phyloP scores from a whole-genome alignment of 768 basidiomycete genomes.

The Termitomyces sp. region DNA sequence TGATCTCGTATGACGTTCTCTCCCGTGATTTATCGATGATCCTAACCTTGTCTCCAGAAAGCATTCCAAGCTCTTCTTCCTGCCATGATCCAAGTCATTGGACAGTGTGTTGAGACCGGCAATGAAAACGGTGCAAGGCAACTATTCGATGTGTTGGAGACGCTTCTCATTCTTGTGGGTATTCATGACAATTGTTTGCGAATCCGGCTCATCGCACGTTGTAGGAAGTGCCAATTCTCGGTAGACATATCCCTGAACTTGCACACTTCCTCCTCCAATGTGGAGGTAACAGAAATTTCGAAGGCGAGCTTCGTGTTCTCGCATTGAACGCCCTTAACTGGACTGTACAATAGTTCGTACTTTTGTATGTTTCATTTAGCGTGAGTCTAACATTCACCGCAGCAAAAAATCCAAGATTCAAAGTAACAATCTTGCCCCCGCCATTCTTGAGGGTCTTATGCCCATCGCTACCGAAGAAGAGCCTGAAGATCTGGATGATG shows the following conservation, averaged over 20 bases:
- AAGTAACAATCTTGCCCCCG: slow-evolving; percentile 72
- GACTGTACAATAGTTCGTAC: slow-evolving; percentile 89
- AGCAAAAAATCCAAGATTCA: slow-evolving; percentile 98
- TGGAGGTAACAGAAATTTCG: slow-evolving; percentile 72
- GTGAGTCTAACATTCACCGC: slow-evolving; percentile 10
- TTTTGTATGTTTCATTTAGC: background rate
- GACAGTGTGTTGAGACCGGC: slow-evolving; percentile 69
- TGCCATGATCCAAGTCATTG: slow-evolving; percentile 83
- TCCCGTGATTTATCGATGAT: background rate
- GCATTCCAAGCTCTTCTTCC: slow-evolving; percentile 86
- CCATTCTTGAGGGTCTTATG: slow-evolving; percentile 88
- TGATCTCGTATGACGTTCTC: slow-evolving; percentile 58
- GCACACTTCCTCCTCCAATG: slow-evolving; percentile 83
- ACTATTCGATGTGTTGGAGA: slow-evolving; percentile 94
- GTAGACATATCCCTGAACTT: slow-evolving; percentile 82
- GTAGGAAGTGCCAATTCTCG: slow-evolving; percentile 90
- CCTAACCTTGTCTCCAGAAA: slow-evolving; percentile 41
- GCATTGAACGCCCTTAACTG: slow-evolving; percentile 92
- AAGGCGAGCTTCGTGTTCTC: slow-evolving; percentile 79
- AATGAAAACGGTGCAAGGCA: slow-evolving; percentile 83
- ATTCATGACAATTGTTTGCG: background rate
- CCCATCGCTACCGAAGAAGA: slow-evolving; percentile 92
- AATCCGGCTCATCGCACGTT: slow-evolving; percentile 4
- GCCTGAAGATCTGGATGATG: slow-evolving; percentile 90
- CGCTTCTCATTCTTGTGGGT: slow-evolving; percentile 82